Base-by-base conservation (phyloP, 345 rosid species). In the Boechera retrofracta region DNA sequence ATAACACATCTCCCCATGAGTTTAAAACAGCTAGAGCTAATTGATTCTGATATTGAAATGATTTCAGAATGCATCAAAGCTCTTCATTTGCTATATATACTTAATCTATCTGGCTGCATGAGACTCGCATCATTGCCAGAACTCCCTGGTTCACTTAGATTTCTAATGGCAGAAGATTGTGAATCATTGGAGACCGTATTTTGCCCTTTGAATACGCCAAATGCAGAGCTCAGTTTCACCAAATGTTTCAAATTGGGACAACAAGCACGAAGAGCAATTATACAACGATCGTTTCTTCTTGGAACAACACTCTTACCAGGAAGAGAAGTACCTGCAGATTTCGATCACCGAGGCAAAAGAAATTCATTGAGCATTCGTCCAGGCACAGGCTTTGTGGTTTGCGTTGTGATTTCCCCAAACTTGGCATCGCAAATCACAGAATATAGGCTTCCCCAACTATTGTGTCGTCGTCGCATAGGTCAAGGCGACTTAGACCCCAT, bases 111-210 rank as follows among this genome's bases (percentile, higher is more conserved):
- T 31, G 8, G 56, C 28, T 73, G 71, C 56, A 64, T 0, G 21
- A 54, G 28, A 31, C 77, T 73, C 1, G 11, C 7, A 64, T 41
- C 77, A 31, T 21, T 73, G n/a, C 77, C 77, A 8, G 24, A 73
- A 36, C 77, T 73, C 28, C 77, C 71, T 41, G 0, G 7, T 41
- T 64, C 45, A 0, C 36, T 73, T 2, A 1, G 0, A 0, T 0
- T 0, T 1, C 16, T 54, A 9, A 0, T 0, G 0, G 71, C 47
- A 6, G 3, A 29, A 0, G 24, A 63, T 0, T 63, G 63, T 73
- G 63, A 73, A 8, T 63, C 77, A 73, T 3, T 73, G 0, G 35
- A 52, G 63, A 63, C 10, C 3, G 10, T 73, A 5, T 10, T 0
- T 16, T 16, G 0, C 54, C 60, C 42, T 51, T 16, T 51, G 18